Evolutionary conservation across 2,329 filamentous ascomycete genomes (phyloP).

Genomic region (Coleophoma crateriformis): DNA sequence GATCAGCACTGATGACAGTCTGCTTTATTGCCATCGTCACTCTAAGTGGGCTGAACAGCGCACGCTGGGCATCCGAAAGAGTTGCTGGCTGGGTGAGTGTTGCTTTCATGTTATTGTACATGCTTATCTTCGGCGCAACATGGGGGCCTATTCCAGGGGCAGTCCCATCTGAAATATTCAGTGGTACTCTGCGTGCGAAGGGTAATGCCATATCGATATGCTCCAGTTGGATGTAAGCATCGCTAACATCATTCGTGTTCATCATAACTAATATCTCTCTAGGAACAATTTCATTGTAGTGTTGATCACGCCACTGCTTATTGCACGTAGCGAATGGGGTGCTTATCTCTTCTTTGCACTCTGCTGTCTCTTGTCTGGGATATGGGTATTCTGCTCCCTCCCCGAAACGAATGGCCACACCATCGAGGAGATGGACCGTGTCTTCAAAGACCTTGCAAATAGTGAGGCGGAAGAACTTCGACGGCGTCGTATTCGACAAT

Average conservation of each 20-base stretch:
- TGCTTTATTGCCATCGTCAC: slow-evolving; percentile 45
- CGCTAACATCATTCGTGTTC: not conserved
- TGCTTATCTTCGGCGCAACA: slow-evolving; percentile 47
- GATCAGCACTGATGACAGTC: slow-evolving; percentile 38
- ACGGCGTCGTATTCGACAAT: not conserved
- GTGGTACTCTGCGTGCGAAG: slow-evolving; percentile 53
- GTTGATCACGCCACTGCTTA: slow-evolving; percentile 59
- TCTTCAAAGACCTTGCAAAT: slow-evolving; percentile 14
- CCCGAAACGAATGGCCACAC: slow-evolving; percentile 46
- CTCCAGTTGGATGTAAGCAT: slow-evolving; percentile 50
- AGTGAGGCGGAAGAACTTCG: not conserved
- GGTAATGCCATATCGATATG: slow-evolving; percentile 60
- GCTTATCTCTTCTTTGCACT: slow-evolving; percentile 52
- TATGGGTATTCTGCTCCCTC: slow-evolving; percentile 48
- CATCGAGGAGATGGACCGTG: slow-evolving; percentile 46
- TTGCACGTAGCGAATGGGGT: slow-evolving; percentile 51
- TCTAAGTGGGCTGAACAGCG: slow-evolving; percentile 45
- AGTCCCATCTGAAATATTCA: slow-evolving; percentile 56
- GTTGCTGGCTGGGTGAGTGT: slow-evolving; percentile 49
- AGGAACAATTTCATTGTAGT: slow-evolving; percentile 23
- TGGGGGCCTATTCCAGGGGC: slow-evolving; percentile 27
- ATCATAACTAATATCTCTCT: not conserved
- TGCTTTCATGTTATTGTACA: slow-evolving; percentile 52
- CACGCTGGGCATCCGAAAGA: slow-evolving; percentile 43
- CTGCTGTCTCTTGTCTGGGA: slow-evolving; percentile 40